Percentiles rank a stretch among this genome's conserved stretches.
These are phyloP conservation scores for Ophiocordyceps australis DNA, from an alignment of 2,329 filamentous ascomycete genomes.

Conservation along the genomic window DNA sequence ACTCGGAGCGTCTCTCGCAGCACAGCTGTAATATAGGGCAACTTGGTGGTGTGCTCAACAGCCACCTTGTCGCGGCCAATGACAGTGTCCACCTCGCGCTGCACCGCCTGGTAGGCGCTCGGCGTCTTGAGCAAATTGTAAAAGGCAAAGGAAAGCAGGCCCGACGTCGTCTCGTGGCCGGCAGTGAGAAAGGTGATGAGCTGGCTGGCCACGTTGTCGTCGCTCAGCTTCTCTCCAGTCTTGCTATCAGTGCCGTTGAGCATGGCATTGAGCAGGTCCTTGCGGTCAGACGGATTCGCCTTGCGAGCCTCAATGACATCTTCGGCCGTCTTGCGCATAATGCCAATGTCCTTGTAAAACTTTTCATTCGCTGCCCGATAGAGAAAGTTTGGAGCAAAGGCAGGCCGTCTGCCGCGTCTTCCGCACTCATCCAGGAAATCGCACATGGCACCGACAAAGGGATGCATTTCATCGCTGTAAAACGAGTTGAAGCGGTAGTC, in stretches of 20 bases:
- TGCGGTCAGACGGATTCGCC: slow-evolving; percentile 33
- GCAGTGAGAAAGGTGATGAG: slow-evolving; percentile 58
- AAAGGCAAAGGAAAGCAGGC: slow-evolving; percentile 45
- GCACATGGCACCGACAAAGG: slow-evolving; percentile 51
- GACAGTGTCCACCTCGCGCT: slow-evolving; percentile 49
- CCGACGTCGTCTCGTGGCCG: slow-evolving; percentile 55
- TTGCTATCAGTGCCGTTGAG: slow-evolving; percentile 46
- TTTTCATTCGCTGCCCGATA: slow-evolving; percentile 28
- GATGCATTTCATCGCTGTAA: slow-evolving; percentile 50
- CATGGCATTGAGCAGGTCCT: slow-evolving; percentile 55
- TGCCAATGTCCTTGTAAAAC: slow-evolving; percentile 33
- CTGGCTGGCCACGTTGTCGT: slow-evolving; percentile 47
- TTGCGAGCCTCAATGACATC: slow-evolving; percentile 43
- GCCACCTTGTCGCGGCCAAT: slow-evolving; percentile 38
- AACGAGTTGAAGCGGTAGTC: slow-evolving; percentile 58
- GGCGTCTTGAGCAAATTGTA: slow-evolving; percentile 49
- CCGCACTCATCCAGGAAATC: slow-evolving; percentile 40
- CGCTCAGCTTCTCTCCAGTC: slow-evolving; percentile 45
- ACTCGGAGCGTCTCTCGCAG: slow-evolving; percentile 50
- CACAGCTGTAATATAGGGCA: slow-evolving; percentile 46
- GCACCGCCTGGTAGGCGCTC: slow-evolving; percentile 37
- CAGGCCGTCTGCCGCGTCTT: slow-evolving; percentile 26
- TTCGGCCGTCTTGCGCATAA: slow-evolving; percentile 33
- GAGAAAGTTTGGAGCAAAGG: slow-evolving; percentile 25
- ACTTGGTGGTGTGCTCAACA: slow-evolving; percentile 41